Conservation (phyloP, 2,329 filamentous ascomycete genomes). For the Trichoderma sp. region DNA sequence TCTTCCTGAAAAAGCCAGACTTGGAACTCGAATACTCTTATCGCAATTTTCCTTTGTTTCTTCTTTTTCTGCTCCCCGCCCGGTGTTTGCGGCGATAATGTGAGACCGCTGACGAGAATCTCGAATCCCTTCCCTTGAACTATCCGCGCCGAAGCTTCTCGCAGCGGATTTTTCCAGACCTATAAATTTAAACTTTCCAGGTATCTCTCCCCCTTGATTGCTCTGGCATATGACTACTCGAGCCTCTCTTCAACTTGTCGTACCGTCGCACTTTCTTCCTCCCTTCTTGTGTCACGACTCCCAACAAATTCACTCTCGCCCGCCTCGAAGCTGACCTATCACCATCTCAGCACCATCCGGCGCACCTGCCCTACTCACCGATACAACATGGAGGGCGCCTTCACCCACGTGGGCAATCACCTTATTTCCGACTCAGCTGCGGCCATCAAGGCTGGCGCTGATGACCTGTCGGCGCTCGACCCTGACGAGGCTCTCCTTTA, state of each 20-base stretch:
- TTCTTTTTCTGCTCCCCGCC: conserved; percentile 19
- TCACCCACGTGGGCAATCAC: conserved; percentile 84
- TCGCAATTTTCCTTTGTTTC: not conserved
- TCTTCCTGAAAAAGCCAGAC: not conserved
- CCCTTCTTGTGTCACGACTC: not conserved
- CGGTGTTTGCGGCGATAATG: conserved; percentile 38
- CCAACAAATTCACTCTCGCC: not conserved
- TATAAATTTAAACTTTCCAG: not conserved
- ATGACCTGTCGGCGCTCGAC: conserved; percentile 68
- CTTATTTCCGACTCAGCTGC: conserved; percentile 78
- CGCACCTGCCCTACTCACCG: conserved; percentile 13
- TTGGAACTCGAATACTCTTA: not conserved
- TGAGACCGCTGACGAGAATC: conserved; percentile 34
- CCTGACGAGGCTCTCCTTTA: conserved; percentile 80
- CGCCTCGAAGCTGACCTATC: conserved; percentile 6
- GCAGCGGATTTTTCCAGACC: conserved; percentile 12
- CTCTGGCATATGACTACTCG: not conserved
- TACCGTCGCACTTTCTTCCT: not conserved
- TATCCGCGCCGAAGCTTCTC: conserved; percentile 29
- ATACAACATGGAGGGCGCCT: conserved; percentile 74
- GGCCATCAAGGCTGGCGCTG: conserved; percentile 82
- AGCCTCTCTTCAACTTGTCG: not conserved
- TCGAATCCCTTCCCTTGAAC: conserved; percentile 28
- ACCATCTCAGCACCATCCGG: conserved; percentile 3
- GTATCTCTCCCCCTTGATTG: not conserved